phyloP scores from a whole-genome alignment of 192 early-diverging fungal genomes.

The Ambispora gerdemannii region DNA sequence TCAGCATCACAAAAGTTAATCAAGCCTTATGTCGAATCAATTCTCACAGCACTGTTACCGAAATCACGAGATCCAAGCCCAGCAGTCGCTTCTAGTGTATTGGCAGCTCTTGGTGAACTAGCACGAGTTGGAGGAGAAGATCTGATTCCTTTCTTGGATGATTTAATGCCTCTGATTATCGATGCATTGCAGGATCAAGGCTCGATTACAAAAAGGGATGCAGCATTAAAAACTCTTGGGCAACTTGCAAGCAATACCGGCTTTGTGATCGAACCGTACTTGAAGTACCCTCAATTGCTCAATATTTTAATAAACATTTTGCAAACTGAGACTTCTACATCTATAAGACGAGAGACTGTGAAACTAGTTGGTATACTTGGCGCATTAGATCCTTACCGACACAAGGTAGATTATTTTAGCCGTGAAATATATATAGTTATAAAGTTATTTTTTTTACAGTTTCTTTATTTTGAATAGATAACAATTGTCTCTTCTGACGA shows the following conservation, averaged over 20 bases:
- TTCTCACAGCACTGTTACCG: slow-evolving; percentile 80
- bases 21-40: slow-evolving; percentile 86
- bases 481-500: slow-evolving; percentile 48
- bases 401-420: slow-evolving; percentile 49
- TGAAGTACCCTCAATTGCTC: slow-evolving; percentile 82
- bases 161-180: slow-evolving; percentile 81
- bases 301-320: slow-evolving; percentile 74
- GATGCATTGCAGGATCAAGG: slow-evolving; percentile 87
- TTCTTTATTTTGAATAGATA: slow-evolving; percentile 43
- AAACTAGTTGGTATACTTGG: slow-evolving; percentile 92
- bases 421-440: not conserved
- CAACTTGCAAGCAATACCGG: slow-evolving; percentile 84
- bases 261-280: slow-evolving; percentile 85
- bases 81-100: slow-evolving; percentile 72
- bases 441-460: not conserved
- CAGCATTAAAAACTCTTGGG: slow-evolving; percentile 82
- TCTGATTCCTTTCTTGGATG: slow-evolving; percentile 74
- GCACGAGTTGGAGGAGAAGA: slow-evolving; percentile 82
- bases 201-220: slow-evolving; percentile 77
- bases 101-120: slow-evolving; percentile 80
- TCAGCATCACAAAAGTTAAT: slow-evolving; percentile 74
- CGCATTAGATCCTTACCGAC: slow-evolving; percentile 88
- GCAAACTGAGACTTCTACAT: slow-evolving; percentile 71
- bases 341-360: slow-evolving; percentile 79
- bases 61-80: slow-evolving; percentile 75